Evolutionary conservation across 306 rosid genomes (phyloP), one percentile per base, ranked within the genome.

Genomic region (Purshia tridentata): DNA sequence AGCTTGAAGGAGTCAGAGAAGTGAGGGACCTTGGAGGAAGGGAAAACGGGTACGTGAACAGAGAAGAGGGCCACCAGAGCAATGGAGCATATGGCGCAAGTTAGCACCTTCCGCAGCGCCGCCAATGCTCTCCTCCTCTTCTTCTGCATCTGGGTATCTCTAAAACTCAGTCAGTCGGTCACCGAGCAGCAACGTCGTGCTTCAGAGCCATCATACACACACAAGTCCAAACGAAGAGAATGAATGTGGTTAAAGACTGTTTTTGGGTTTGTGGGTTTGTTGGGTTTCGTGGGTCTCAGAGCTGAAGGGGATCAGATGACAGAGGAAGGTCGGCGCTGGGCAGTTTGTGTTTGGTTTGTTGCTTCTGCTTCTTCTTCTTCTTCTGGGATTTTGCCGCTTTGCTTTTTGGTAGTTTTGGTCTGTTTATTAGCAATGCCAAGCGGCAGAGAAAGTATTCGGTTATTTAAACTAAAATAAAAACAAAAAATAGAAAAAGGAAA

Each of bases 1-100:
- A 89, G 84, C 76, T 81, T 89, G 81, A 54, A 58, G 74, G 88
- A 69, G 41, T 87, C 91, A 84, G 83, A 82, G 89, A 89, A 86
- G 72, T 75, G 76, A 29, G 85, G 75, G 80, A 82, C 88, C 60
- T 73, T 73, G 50, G 87, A 84, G 2, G 94, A 82, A 79, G 94
- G 84, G 54, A 89, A 86, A 6, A 82, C 73, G 47, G 86, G 90
- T 8, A 89, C 79, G 39, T 85, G 97, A 47, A 80, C 84, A 37
- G 91, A 86, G 84, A 89, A 78, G 54, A 94, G 75, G 44, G 85
- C 86, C 52, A 86, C 74, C 1, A 86, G 41, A 47, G 84, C 86
- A 64, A 91, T 77, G 3, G 87, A 72, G 53, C 86, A 88, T 37
- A 91, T 72, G 40, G 96, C 86, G 78, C 81, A 88, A 35, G 79